These are phyloP conservation scores for Sphagnum contortum DNA, from an alignment of 225 moss, liverwort and hornwort species.

Conservation along the genomic window DNA sequence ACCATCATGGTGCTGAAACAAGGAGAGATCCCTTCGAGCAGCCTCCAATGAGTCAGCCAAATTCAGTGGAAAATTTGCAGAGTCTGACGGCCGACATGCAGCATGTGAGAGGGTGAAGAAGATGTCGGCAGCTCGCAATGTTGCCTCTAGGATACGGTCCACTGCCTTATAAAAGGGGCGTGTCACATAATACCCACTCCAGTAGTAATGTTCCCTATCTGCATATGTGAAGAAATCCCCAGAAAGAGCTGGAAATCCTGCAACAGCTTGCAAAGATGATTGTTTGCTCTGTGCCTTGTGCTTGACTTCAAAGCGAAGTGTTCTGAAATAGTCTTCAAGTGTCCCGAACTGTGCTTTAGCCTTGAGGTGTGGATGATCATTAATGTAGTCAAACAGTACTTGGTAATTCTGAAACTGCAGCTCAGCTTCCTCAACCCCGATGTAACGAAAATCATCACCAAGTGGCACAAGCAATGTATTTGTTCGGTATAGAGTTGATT, in stretches of 20 bases:
- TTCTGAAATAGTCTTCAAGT: slow-evolving; percentile 81
- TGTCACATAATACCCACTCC: slow-evolving; percentile 96
- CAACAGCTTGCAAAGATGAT: slow-evolving; percentile 30
- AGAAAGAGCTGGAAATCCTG: slow-evolving; percentile 77
- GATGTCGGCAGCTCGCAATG: slow-evolving; percentile 86
- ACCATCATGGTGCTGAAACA: slow-evolving; percentile 98
- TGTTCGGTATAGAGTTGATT: slow-evolving; percentile 71
- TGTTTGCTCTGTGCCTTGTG: slow-evolving; percentile 4
- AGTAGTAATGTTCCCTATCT: slow-evolving; percentile 78
- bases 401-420: slow-evolving; percentile 86
- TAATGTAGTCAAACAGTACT: slow-evolving; percentile 87
- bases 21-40: slow-evolving; percentile 80
- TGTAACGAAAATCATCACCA: slow-evolving; percentile 96
- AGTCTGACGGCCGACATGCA: slow-evolving; percentile 27
- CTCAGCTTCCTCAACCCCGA: slow-evolving; percentile 74
- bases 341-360: slow-evolving; percentile 81
- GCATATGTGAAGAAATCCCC: slow-evolving; percentile 99
- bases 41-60: slow-evolving; percentile 54
- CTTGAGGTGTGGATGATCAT: slow-evolving; percentile 50
- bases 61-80: slow-evolving; percentile 20
- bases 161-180: slow-evolving; percentile 97
- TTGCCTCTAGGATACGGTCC: slow-evolving; percentile 87
- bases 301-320: slow-evolving; percentile 59
- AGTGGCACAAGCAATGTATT: slow-evolving; percentile 87
- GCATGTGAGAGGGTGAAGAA: slow-evolving; percentile 62